These are phyloP conservation scores for Ogataea haglerorum DNA, from an alignment of 805 yeast genomes.

Conservation along the genomic window DNA sequence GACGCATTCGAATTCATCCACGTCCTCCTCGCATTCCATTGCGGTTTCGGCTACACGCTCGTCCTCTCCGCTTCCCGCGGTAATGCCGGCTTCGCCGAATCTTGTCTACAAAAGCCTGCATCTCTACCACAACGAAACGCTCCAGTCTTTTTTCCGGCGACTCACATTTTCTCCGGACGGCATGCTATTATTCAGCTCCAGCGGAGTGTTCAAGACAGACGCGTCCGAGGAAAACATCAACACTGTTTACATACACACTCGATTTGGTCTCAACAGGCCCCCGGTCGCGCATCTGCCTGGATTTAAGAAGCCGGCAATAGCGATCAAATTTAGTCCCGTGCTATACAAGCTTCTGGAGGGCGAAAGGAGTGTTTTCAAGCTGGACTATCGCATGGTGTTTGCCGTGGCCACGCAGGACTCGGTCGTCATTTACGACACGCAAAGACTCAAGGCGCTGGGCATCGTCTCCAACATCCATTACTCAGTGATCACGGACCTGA, in stretches of 20 bases:
- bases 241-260: slow-evolving; percentile 75
- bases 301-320: slow-evolving; percentile 79
- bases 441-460: slow-evolving; percentile 63
- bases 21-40: slow-evolving; percentile 34
- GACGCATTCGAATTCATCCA: slow-evolving; percentile 39
- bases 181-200: slow-evolving; percentile 66
- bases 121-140: slow-evolving; percentile 79
- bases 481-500: slow-evolving; percentile 79
- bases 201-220: slow-evolving; percentile 56
- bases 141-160: slow-evolving; percentile 87
- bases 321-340: slow-evolving; percentile 71
- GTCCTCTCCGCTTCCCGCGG: slow-evolving; percentile 42
- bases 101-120: slow-evolving; percentile 36
- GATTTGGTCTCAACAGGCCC: slow-evolving; percentile 60
- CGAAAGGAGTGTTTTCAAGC: slow-evolving; percentile 37
- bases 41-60: slow-evolving; percentile 24
- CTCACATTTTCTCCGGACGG: slow-evolving; percentile 92
- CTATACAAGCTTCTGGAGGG: slow-evolving; percentile 40
- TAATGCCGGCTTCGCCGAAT: slow-evolving; percentile 35
- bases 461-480: slow-evolving; percentile 79
- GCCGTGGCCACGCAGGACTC: slow-evolving; percentile 93
- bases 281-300: slow-evolving; percentile 84
- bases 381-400: slow-evolving; percentile 79
- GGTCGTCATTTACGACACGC: slow-evolving; percentile 79
- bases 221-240: slow-evolving; percentile 35